Base-by-base conservation (phyloP, 1,284 basidiomycete species). In the Cystobasidium pallidum region DNA sequence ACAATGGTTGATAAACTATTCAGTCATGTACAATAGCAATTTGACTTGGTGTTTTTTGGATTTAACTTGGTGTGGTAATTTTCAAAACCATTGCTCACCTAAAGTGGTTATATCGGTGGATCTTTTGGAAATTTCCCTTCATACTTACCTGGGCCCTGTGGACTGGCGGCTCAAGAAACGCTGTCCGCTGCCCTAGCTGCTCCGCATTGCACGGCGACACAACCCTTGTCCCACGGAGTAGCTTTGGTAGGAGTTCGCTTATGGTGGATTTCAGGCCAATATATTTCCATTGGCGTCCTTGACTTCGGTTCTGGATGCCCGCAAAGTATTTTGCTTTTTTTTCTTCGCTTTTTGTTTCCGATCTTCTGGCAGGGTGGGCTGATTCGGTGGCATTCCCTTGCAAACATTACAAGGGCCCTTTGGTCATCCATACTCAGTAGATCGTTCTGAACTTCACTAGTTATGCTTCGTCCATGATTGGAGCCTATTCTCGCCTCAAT, bases 141-240 rank as follows among this genome's bases (percentile, higher is more conserved):
- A 63, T 43, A 32, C 28, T 6, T 39, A 39, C 36, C 36, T 39
- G 36, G 36, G 36, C 36, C 36, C 43, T 41, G n/a, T 45, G 43
- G 43, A 45, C 43, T 45, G 43, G 67, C 67, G 67, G 67, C 67
- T 70, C 67, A 70, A 41, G 57, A 70, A 70, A 70, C 67, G 67
- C 57, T 70, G 67, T 52, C 57, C 43, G 67, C 34, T 70, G 34
- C 57, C 67, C 57, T 58, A 70, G 67, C 58, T 58, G 55, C 67
- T 36, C 62, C 67, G 67, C 67, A 70, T 70, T 70, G 67, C 67
- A 70, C 67, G 67, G 67, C 67, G 67, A 70, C 67, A 45, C 67
- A 70, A 15, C 43, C 67, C 17, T 47, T 57, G 41, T 21, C 58
- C 57, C 34, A 51, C 67, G 43, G n/a, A 19, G 7, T 19, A n/a